Percentiles rank a stretch among this genome's conserved stretches.
These are phyloP conservation scores for Solanum tarijense DNA, from an alignment of 257 asterid genomes.

Conservation along the genomic window DNA sequence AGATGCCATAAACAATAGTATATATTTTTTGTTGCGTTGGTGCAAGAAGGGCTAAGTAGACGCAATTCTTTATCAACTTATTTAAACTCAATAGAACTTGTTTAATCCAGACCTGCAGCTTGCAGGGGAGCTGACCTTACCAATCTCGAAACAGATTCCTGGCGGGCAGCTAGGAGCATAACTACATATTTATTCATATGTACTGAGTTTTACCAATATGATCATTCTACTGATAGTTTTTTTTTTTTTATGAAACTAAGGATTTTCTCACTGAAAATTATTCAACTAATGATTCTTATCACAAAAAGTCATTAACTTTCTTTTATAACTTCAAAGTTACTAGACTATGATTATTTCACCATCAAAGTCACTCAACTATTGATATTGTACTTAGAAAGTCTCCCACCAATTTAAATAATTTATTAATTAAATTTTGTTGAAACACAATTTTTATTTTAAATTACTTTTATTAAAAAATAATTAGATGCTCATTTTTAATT, in stretches of 20 bases:
- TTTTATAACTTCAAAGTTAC: too few species aligned
- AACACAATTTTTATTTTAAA: too few species aligned
- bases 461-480: neutral
- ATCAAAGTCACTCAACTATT: too few species aligned
- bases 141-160: neutral
- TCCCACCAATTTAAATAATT: neutral
- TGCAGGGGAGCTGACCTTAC: neutral
- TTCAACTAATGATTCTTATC: too few species aligned
- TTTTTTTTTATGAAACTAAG: neutral
- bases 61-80: neutral
- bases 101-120: neutral
- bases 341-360: too few species aligned
- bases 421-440: neutral
- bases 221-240: neutral
- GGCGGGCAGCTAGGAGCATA: neutral
- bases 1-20: neutral
- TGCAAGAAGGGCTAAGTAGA: neutral
- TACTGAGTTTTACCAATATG: neutral
- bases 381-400: too few species aligned
- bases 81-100: neutral
- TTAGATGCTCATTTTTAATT: too few species aligned
- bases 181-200: neutral
- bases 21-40: neutral
- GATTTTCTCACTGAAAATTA: too few species aligned
- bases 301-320: neutral